phyloP scores from a whole-genome alignment of 2,329 filamentous ascomycete genomes.

The Sphaerulina musiva region DNA sequence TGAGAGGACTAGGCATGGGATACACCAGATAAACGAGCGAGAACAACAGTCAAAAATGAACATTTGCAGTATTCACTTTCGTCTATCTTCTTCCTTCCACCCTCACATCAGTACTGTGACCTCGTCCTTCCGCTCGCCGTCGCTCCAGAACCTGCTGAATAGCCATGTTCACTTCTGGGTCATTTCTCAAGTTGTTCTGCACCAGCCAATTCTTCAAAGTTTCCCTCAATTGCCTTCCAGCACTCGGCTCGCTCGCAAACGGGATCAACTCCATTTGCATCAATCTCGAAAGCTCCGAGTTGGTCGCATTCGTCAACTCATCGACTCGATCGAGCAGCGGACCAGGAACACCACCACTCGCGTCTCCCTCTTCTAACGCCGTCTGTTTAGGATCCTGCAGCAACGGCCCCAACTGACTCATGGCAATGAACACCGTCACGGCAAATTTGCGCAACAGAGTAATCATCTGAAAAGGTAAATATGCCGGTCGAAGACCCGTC shows the following conservation, averaged over 20 bases:
- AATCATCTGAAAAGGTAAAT: slow-evolving; percentile 80
- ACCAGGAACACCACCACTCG: slow-evolving; percentile 37
- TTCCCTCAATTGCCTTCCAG: slow-evolving; percentile 56
- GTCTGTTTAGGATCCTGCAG: slow-evolving; percentile 38
- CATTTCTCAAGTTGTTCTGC: slow-evolving; percentile 72
- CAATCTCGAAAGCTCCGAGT: slow-evolving; percentile 63
- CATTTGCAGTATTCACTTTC: background rate
- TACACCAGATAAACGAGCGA: slow-evolving; percentile 1
- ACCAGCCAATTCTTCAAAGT: slow-evolving; percentile 83
- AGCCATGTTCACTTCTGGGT: slow-evolving; percentile 76
- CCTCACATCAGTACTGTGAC: background rate
- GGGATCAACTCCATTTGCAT: slow-evolving; percentile 75
- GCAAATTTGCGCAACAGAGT: slow-evolving; percentile 66
- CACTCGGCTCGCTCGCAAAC: slow-evolving; percentile 64
- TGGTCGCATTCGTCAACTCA: slow-evolving; percentile 51
- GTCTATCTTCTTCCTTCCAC: background rate
- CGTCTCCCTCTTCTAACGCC: slow-evolving; percentile 15
- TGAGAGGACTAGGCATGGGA: slow-evolving; percentile 57
- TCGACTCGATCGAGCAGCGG: slow-evolving; percentile 65
- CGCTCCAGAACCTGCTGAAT: slow-evolving; percentile 60
- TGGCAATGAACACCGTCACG: slow-evolving; percentile 74
- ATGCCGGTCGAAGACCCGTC: slow-evolving; percentile 49
- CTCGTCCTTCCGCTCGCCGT: slow-evolving; percentile 12
- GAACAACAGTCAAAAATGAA: background rate
- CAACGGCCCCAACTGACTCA: slow-evolving; percentile 71